These are phyloP conservation scores for Sugiyamaella lignohabitans DNA, from an alignment of 805 yeast species.

Conservation along the genomic window DNA sequence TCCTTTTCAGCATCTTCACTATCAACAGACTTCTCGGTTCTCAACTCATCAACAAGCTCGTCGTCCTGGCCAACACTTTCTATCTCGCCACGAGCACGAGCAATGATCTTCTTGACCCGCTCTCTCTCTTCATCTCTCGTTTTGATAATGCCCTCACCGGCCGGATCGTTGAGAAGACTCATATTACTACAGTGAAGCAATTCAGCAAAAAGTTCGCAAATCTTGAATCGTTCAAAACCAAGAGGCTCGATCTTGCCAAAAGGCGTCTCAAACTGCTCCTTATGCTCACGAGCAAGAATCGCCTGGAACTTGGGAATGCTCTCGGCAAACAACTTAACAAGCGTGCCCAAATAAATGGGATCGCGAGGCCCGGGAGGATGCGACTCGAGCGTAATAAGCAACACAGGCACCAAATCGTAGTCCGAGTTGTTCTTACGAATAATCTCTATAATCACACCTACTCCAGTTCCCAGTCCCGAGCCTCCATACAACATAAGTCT, in stretches of 20 bases:
- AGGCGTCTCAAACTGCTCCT: constrained; percentile 47
- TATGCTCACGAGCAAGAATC: constrained; percentile 43
- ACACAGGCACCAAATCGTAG: constrained; percentile 83
- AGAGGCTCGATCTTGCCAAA: constrained; percentile 64
- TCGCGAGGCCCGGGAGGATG: constrained; percentile 92
- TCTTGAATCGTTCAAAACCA: constrained; percentile 86
- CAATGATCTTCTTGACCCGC: constrained; percentile 36
- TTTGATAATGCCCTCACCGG: constrained; percentile 58
- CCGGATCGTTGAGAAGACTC: constrained; percentile 76
- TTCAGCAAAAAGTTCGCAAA: constrained; percentile 90
- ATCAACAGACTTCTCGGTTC: constrained; percentile 22
- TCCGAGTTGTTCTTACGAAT: constrained; percentile 95
- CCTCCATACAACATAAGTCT: constrained; percentile 70
- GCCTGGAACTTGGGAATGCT: constrained; percentile 63
- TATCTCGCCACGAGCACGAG: constrained; percentile 28
- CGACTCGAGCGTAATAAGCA: constrained; percentile 72
- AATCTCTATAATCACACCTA: constrained; percentile 87
- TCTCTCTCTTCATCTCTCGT: constrained; percentile 65
- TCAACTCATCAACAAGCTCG: constrained; percentile 6
- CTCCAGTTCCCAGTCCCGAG: constrained; percentile 87
- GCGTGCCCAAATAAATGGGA: constrained; percentile 84
- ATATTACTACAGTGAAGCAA: constrained; percentile 95
- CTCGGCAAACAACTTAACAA: constrained; percentile 71
- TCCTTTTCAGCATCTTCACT: constrained; percentile 18
- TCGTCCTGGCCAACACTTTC: constrained; percentile 9